Base-by-base conservation (phyloP, 2,329 filamentous ascomycete species). In the Cadophora luteo-olivacea region DNA sequence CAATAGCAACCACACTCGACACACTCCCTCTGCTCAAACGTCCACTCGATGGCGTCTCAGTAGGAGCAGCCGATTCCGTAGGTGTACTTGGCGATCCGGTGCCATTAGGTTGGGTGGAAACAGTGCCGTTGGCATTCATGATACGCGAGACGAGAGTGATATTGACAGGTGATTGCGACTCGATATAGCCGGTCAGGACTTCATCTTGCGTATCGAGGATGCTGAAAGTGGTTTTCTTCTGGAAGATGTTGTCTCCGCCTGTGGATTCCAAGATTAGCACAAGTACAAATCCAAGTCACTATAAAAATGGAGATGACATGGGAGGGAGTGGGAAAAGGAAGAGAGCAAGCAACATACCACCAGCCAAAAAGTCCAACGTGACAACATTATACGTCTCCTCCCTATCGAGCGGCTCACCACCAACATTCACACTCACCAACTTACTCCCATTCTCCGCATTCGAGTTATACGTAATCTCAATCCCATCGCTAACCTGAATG, bases 361-460 rank as follows among this genome's bases (percentile, higher is more conserved):
- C 83, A 0, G 87, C 87, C 0, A 91, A 72, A 72, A 90, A 91
- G 73, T 91, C 88, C 0, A 89, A 79, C 0, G 89, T 91, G 19
- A 88, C 85, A 24, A 91, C 77, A 12, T 81, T 83, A 76, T 91
- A 91, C 33, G 82, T 79, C 19, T 77, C 77, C 12, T 76, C 77
- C 12, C 81, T 77, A 41, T 86, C 82, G 1, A 91, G 78, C 0
- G 81, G 78, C 25, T 33, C 73, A 16, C 80, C 85, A 38, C 80
- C 82, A 45, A 91, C 81, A 0, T 80, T 83, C 1, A 89, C 82
- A 19, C 81, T 80, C 22, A 89, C 80, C 3, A 91, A 83, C 66
- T 82, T 84, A 38, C 78, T 82, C 52, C 85, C 85, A 36, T 80
- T 82, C 16, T 76, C 78, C 68, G 82, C 84, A 33, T 80, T 73